Base-by-base conservation (phyloP, 441 rosid species). In the Gossypium laxum region DNA sequence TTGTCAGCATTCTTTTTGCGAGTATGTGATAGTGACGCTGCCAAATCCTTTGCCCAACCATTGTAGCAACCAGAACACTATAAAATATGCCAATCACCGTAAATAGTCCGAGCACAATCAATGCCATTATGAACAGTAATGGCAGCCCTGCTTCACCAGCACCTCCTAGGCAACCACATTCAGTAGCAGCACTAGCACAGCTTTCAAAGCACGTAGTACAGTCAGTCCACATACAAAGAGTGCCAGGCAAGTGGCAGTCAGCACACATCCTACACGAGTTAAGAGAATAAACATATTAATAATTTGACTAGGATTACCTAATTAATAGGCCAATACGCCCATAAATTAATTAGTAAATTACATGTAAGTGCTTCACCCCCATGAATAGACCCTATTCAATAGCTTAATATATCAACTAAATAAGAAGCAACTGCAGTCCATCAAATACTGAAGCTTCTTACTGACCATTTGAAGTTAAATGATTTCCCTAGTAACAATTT, bases 41-140 rank as follows among this genome's bases (percentile, higher is more conserved):
- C 99, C 99, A 95, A 74, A 92, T 92, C 65, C 99, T 86, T 72
- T 95, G 99, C 56, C 98, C 98, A 65, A 95, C 99, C 99, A 95
- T 95, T 26, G 99, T 95, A 67, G 99, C 98, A 64, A 95, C 97
- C 80, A 95, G 83, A 55, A 91, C 97, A 34, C 98, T 95, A 78
- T 95, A 95, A 83, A 92, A 95, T 81, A 95, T 88, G 72, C 98
- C 99, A 19, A 95, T 85, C 70, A 95, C 89, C 1, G 99, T 95
- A 80, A 95, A 95, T 45, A 95, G 84, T 72, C 93, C 99, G 30
- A 95, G 89, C 77, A 92, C 88, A 68, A 92, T 69, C 82, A 92
- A 77, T 58, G 95, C 97, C 96, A 86, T 87, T 81, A 95, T 83
- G 66, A 91, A 87, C 67, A 95, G 73, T 55, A 95, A 75, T 0